Percentiles rank a stretch among this genome's conserved stretches.
Evolutionary conservation across 345 rosid genomes (phyloP).

Genomic region (Cochlearia excelsa): DNA sequence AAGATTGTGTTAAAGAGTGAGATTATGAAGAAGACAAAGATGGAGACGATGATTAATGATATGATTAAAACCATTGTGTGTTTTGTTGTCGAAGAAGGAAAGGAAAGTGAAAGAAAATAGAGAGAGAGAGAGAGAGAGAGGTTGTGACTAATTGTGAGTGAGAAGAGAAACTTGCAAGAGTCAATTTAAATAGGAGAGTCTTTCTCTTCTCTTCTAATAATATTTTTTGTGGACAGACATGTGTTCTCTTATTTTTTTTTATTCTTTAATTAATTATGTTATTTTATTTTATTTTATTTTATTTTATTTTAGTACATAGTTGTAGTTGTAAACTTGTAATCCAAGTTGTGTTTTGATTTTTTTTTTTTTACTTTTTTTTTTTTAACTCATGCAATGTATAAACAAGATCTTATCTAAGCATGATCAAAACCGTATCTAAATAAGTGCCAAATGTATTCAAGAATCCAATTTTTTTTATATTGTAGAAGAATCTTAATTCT

Average conservation of each 20-base stretch:
- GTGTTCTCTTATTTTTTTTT: constrained; percentile 4
- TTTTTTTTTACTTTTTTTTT: too few species aligned
- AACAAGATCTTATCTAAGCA: too few species aligned
- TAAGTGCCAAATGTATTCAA: too few species aligned
- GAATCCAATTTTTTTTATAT: too few species aligned
- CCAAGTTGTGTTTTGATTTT: too few species aligned
- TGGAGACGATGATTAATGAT: constrained; percentile 13
- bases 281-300: too few species aligned
- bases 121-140: constrained; percentile 5
- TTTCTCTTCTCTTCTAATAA: neutral
- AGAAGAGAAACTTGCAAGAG: constrained; percentile 11
- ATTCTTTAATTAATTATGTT: too few species aligned
- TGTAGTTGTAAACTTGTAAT: too few species aligned
- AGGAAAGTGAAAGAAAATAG: constrained; percentile 22
- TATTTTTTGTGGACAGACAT: constrained; percentile 33
- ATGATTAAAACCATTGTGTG: constrained; percentile 22
- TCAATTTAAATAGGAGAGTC: constrained; percentile 28
- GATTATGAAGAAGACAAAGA: constrained; percentile 20
- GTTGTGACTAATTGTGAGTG: neutral
- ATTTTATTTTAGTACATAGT: too few species aligned
- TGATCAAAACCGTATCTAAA: too few species aligned
- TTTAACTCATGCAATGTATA: too few species aligned
- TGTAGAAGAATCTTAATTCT: too few species aligned
- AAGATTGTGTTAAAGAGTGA: constrained; percentile 23
- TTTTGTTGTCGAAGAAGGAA: neutral